Conservation (phyloP, 169 alveolate genomes). For the Plasmodium gonderi region DNA sequence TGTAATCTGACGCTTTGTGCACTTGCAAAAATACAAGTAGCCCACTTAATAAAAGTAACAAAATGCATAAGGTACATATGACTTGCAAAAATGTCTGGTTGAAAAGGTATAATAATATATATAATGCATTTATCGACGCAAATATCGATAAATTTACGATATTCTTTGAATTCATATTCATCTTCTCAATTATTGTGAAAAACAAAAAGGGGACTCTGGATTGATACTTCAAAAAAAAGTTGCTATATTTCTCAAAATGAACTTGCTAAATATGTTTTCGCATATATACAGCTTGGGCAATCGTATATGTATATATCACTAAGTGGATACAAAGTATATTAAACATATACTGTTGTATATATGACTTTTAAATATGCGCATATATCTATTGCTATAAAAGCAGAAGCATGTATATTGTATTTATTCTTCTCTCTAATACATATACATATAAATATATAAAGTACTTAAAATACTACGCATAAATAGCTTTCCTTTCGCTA, state of each 20-base stretch:
- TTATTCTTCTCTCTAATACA: background rate
- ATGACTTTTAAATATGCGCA: too few species aligned
- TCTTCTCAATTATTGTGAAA: background rate
- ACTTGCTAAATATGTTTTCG: too few species aligned
- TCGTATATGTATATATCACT: too few species aligned
- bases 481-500: background rate
- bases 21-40: slow-evolving; percentile 69
- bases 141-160: slow-evolving; percentile 66
- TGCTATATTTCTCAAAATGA: background rate
- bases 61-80: slow-evolving; percentile 29
- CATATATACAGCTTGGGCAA: too few species aligned
- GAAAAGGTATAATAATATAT: slow-evolving; percentile 44
- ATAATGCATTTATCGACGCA: slow-evolving; percentile 67
- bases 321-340: too few species aligned
- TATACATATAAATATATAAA: background rate
- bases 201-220: background rate
- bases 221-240: background rate
- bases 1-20: slow-evolving; percentile 16
- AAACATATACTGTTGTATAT: too few species aligned
- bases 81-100: slow-evolving; percentile 63
- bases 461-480: background rate
- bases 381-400: too few species aligned
- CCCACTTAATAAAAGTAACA: slow-evolving; percentile 66
- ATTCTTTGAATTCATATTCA: slow-evolving; percentile 20
- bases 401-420: too few species aligned